These are phyloP conservation scores for Ceratocystis diversiconidia DNA, from an alignment of 2,329 filamentous ascomycete species.

Conservation along the genomic window DNA sequence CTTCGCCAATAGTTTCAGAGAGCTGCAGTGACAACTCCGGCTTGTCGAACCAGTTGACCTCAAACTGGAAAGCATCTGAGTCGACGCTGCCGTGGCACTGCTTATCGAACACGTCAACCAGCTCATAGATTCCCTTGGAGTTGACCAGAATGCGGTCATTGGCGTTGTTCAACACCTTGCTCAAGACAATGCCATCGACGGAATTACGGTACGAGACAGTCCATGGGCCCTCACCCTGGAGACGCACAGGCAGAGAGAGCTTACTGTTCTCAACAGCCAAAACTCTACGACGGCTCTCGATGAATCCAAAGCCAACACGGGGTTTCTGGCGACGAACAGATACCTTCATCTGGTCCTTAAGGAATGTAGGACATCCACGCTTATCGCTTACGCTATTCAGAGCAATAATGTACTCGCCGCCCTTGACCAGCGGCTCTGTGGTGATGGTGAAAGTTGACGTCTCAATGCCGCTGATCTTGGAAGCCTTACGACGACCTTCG, in stretches of 20 bases:
- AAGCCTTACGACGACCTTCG: conserved; percentile 66
- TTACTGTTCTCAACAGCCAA: conserved; percentile 62
- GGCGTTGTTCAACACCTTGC: conserved; percentile 35
- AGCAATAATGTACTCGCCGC: conserved; percentile 80
- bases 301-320: conserved; percentile 67
- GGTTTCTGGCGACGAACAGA: conserved; percentile 79
- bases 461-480: conserved; percentile 49
- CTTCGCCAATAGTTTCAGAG: conserved; percentile 42
- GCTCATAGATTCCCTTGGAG: conserved; percentile 61
- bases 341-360: conserved; percentile 76
- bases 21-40: conserved; percentile 56
- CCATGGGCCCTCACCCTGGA: conserved; percentile 81
- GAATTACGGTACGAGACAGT: conserved; percentile 58
- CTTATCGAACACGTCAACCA: conserved; percentile 61
- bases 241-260: conserved; percentile 63
- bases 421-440: conserved; percentile 59
- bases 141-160: conserved; percentile 59
- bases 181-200: conserved; percentile 26
- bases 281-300: conserved; percentile 65
- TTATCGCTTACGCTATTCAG: conserved; percentile 76
- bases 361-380: conserved; percentile 69
- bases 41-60: conserved; percentile 72
- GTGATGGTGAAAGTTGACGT: conserved; percentile 52
- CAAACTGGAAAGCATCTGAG: conserved; percentile 55
- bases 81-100: conserved; percentile 76